Conservation (phyloP, 2,329 filamentous ascomycete genomes). For the Sordariomycetes sp. region DNA sequence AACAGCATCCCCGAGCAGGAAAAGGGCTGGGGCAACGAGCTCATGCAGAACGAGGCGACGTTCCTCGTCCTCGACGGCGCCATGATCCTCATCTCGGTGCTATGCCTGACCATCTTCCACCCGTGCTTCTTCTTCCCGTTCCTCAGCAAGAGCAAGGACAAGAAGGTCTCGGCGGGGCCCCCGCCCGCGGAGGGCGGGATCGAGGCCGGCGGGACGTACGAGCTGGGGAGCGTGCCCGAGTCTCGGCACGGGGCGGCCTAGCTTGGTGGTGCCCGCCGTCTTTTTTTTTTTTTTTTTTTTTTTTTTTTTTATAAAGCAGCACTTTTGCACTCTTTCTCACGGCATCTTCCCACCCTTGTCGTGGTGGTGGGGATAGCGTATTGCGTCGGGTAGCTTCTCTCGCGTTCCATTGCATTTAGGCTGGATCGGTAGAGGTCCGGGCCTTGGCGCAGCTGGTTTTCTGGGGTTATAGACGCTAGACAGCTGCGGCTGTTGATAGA, state of each 20-base stretch:
- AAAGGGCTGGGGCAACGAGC: conserved; percentile 7
- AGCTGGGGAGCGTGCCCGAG: neutral
- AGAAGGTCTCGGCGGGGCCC: neutral
- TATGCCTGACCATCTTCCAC: conserved; percentile 6
- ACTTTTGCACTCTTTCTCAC: too few relatives aligned
- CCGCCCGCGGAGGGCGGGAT: neutral
- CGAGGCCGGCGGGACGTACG: neutral
- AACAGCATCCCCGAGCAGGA: conserved; percentile 6
- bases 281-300: too few relatives aligned
- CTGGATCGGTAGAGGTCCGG: too few relatives aligned
- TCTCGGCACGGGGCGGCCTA: neutral
- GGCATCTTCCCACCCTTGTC: too few relatives aligned
- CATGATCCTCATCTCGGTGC: conserved; percentile 7
- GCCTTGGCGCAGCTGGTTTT: too few relatives aligned
- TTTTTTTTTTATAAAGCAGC: too few relatives aligned
- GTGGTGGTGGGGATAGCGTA: too few relatives aligned
- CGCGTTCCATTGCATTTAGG: too few relatives aligned
- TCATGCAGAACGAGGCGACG: conserved; percentile 8
- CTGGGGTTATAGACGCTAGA: too few relatives aligned
- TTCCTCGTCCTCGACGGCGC: conserved; percentile 9
- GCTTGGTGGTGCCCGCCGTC: too few relatives aligned
- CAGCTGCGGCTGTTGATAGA: too few relatives aligned
- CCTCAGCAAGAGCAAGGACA: neutral
- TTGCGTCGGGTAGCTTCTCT: too few relatives aligned
- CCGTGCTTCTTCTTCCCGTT: conserved; percentile 8